A percentile compares a stretch with the other conserved stretches of the same genome.
These are phyloP conservation scores for Austroboletus rostrupii DNA, from an alignment of 1,284 basidiomycete species.

Conservation along the genomic window DNA sequence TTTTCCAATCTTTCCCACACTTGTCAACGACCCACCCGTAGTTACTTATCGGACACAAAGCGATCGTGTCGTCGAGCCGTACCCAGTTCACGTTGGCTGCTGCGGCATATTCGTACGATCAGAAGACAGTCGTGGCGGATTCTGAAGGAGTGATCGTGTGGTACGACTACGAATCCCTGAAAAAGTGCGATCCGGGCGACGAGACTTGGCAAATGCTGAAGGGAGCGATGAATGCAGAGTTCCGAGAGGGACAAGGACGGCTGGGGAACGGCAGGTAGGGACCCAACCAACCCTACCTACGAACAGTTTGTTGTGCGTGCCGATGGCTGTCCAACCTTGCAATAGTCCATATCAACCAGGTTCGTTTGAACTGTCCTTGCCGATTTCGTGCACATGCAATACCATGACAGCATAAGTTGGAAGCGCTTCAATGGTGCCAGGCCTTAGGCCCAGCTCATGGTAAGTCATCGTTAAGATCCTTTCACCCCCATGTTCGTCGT, in stretches of 20 bases:
- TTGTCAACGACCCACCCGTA: conserved; percentile 19
- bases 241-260: conserved; percentile 11
- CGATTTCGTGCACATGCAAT: no score
- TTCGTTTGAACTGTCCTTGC: no score
- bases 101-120: conserved; percentile 59
- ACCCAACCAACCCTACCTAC: not conserved
- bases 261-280: conserved; percentile 1
- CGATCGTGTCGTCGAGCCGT: conserved; percentile 29
- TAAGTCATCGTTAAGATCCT: no score
- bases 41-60: conserved; percentile 61
- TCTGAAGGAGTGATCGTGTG: conserved; percentile 64
- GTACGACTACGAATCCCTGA: conserved; percentile 68
- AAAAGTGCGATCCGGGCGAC: conserved; percentile 59
- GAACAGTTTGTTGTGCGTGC: no score
- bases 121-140: conserved; percentile 58
- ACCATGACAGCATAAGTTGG: no score
- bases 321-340: not conserved
- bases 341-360: not conserved
- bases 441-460: no score
- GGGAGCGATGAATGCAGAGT: conserved; percentile 19
- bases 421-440: no score
- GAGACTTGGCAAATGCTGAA: conserved; percentile 30
- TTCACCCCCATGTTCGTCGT: no score
- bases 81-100: conserved; percentile 48
- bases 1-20: conserved; percentile 1